A percentile compares a stretch with the other conserved stretches of the same genome.
Evolutionary conservation across 768 basidiomycete genomes (phyloP).

Genomic region (Lenzites betulinus): DNA sequence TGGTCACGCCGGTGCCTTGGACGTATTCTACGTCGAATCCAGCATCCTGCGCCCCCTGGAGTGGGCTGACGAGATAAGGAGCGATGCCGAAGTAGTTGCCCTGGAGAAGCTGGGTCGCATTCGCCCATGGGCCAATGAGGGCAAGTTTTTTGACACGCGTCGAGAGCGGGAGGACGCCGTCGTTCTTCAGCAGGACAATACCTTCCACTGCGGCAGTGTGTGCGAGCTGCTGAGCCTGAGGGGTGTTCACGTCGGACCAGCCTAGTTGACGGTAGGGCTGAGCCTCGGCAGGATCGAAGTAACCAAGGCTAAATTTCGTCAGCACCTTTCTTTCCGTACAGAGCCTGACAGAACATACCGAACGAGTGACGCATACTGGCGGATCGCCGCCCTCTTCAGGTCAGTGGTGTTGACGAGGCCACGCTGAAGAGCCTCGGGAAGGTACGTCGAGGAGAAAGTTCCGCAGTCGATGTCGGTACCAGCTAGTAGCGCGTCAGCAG

Average conservation of each 20-base stretch:
- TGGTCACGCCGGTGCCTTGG: slow-evolving; percentile 42
- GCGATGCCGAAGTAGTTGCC: slow-evolving; percentile 59
- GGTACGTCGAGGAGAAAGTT: slow-evolving; percentile 44
- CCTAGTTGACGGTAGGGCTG: slow-evolving; percentile 54
- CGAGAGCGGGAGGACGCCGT: slow-evolving; percentile 56
- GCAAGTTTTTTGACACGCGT: slow-evolving; percentile 49
- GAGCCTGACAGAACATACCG: slow-evolving; percentile 37
- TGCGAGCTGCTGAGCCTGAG: slow-evolving; percentile 49
- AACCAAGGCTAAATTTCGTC: slow-evolving; percentile 46
- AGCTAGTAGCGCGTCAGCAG: slow-evolving; percentile 47
- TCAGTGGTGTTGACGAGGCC: slow-evolving; percentile 47
- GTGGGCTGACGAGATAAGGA: slow-evolving; percentile 56
- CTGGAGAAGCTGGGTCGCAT: slow-evolving; percentile 57
- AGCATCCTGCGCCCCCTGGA: slow-evolving; percentile 48
- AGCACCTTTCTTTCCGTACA: background rate
- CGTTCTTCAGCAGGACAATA: slow-evolving; percentile 65
- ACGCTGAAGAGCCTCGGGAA: slow-evolving; percentile 51
- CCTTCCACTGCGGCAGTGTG: slow-evolving; percentile 54
- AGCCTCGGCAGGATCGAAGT: slow-evolving; percentile 51
- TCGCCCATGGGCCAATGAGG: slow-evolving; percentile 60
- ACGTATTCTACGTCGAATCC: slow-evolving; percentile 49
- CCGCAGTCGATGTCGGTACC: slow-evolving; percentile 58
- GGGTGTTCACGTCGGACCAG: slow-evolving; percentile 52
- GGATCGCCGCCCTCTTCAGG: slow-evolving; percentile 45
- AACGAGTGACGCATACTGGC: slow-evolving; percentile 55